Conservation (phyloP, 2,329 filamentous ascomycete species). For the Aspergillus fructus region DNA sequence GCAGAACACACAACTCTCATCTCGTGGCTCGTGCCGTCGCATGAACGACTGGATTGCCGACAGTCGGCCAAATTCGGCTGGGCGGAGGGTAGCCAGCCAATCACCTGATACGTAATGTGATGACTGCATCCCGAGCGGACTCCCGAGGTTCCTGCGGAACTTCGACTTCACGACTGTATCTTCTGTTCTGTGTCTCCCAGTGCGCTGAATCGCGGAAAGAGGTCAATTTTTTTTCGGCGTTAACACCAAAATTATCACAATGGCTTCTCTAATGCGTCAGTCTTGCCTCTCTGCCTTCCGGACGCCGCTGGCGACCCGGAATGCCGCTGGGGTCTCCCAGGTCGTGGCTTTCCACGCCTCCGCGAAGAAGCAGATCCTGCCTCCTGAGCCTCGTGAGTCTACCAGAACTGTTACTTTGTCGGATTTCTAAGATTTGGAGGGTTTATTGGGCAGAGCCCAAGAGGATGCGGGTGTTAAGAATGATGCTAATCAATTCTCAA, state of each 20-base stretch:
- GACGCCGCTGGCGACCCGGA: constrained; percentile 35
- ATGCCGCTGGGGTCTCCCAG: constrained; percentile 45
- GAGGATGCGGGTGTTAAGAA: not conserved
- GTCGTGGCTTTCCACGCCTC: constrained; percentile 86
- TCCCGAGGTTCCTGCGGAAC: constrained; percentile 36
- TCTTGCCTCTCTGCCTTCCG: constrained; percentile 35
- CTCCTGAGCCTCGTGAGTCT: constrained; percentile 77
- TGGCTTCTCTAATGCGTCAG: constrained; percentile 44
- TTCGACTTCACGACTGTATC: constrained; percentile 28
- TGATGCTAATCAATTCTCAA: constrained; percentile 44
- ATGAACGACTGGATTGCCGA: constrained; percentile 13
- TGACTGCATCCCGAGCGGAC: constrained; percentile 38
- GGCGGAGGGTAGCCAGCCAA: constrained; percentile 34
- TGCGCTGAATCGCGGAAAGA: constrained; percentile 15
- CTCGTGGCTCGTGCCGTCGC: not conserved
- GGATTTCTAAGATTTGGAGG: not conserved
- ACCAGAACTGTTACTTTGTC: not conserved
- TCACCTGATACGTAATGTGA: constrained; percentile 36
- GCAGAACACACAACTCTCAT: not conserved
- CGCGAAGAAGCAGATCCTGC: constrained; percentile 71
- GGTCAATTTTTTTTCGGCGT: constrained; percentile 15
- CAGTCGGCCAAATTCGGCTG: constrained; percentile 42
- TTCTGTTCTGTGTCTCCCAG: constrained; percentile 5
- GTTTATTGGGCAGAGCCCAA: constrained; percentile 1
- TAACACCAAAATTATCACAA: constrained; percentile 26